Base-by-base conservation (phyloP, 148 eudicot species). In the Fallopia convolvulus region DNA sequence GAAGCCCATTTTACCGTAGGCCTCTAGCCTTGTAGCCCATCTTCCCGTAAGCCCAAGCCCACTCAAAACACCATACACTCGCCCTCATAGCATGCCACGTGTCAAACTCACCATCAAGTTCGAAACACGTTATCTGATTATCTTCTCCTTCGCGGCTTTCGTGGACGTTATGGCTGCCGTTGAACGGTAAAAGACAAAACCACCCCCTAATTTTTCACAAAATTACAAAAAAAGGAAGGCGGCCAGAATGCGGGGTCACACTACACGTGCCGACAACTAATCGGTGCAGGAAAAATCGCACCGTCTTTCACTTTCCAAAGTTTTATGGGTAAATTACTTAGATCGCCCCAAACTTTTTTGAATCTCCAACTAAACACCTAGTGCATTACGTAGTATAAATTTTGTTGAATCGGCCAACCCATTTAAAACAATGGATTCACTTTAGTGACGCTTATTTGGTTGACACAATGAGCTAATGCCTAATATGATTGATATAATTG, bases 141-240 rank as follows among this genome's bases (percentile, higher is more conserved):
- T 44, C 58, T 74, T 13, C 32, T 15, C 4, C 32, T n/a, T 30
- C 40, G 53, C 75, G 0, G 9, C 10, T 23, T 48, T 48, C 76
- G 76, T 74, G 76, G 76, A 74, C 76, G 76, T 74, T 17, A 47
- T 47, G 20, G 58, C 58, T 23, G 60, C 76, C 76, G 55, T 74
- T 47, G 53, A 49, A 11, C 17, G 53, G 58, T 23, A 44, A 52
- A 74, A 48, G 33, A 74, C 76, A 68, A 68, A 68, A 5, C 46
- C 46, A 23, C 68, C 26, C 15, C 49, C 10, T 11, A 40, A 48
- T 26, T 12, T 48, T 14, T 26, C 36, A 23, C 17, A 23, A 11
- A 48, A 47, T 17, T n/a, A 20, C 53, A 48, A 74, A 74, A 74
- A 23, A 20, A 13, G n/a, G 13, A 48, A 26, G 36, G 5, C 76